These are phyloP conservation scores for Pseudopyrenochaeta lycopersici DNA, from an alignment of 2,329 filamentous ascomycete genomes.

Conservation along the genomic window DNA sequence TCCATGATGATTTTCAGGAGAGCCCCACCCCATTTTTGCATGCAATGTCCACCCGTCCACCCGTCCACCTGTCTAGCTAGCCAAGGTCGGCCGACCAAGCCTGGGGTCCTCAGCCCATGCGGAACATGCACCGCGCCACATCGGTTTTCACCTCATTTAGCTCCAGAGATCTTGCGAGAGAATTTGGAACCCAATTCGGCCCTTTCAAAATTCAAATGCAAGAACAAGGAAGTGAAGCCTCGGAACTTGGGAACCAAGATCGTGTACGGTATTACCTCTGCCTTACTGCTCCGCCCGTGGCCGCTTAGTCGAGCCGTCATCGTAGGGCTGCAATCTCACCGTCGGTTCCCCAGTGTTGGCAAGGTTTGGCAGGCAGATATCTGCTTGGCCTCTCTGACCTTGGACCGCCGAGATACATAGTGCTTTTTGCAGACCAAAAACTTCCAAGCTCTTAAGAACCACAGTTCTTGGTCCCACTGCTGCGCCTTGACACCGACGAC, in stretches of 20 bases:
- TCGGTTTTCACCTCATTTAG: neutral
- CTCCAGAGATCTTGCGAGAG: neutral
- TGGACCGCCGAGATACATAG: too few relatives aligned
- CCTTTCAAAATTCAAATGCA: neutral
- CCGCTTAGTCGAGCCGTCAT: neutral
- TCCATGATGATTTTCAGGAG: slow-evolving; percentile 8
- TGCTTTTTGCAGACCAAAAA: too few relatives aligned
- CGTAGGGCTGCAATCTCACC: neutral
- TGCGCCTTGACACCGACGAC: too few relatives aligned
- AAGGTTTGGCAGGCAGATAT: too few relatives aligned
- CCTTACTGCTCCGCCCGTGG: neutral
- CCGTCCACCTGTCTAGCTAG: too few relatives aligned
- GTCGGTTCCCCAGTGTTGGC: neutral
- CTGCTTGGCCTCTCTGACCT: too few relatives aligned
- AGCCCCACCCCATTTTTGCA: neutral
- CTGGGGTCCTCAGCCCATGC: slow-evolving; percentile 1
- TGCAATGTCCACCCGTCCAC: neutral
- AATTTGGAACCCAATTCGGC: neutral
- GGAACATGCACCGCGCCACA: slow-evolving; percentile 11
- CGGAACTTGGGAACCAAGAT: neutral
- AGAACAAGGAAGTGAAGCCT: neutral
- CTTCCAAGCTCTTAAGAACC: too few relatives aligned
- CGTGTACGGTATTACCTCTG: neutral
- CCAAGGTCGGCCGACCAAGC: neutral
- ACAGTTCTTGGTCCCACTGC: too few relatives aligned